A percentile compares a stretch with the other conserved stretches of the same genome.
Conservation (phyloP, 345 rosid genomes). For the Sisymbrium altissimum region DNA sequence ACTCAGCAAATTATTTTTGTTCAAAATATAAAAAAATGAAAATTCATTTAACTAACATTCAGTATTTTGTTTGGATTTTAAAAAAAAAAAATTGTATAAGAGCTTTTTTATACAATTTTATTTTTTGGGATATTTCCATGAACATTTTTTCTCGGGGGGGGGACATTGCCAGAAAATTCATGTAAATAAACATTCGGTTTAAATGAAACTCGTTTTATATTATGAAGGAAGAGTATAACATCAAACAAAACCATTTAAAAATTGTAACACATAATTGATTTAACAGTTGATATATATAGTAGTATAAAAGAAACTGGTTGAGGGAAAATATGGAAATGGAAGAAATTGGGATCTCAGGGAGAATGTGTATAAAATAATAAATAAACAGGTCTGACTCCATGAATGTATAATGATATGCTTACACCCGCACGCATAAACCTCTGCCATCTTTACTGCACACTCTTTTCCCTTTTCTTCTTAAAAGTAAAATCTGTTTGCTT, state of each 20-base stretch:
- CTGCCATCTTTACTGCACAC: constrained; percentile 39
- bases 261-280: neutral
- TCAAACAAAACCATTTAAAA: neutral
- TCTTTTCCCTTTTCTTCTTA: constrained; percentile 28
- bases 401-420: constrained; percentile 38
- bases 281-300: neutral
- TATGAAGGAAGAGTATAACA: neutral
- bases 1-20: neutral
- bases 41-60: neutral
- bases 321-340: neutral
- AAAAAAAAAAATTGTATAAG: too few species aligned
- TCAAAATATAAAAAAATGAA: neutral
- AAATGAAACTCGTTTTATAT: neutral
- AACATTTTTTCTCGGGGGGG: too few species aligned
- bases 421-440: constrained; percentile 41
- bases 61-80: too few species aligned
- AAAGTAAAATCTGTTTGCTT: constrained; percentile 20
- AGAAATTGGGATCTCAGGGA: constrained; percentile 11
- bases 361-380: constrained; percentile 32
- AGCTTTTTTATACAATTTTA: neutral
- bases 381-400: constrained; percentile 21
- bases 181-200: too few species aligned
- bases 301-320: neutral
- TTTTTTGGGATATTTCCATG: neutral
- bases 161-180: too few species aligned